Conservation (phyloP, 2,329 filamentous ascomycete genomes). For the Penicillium janthinellum region DNA sequence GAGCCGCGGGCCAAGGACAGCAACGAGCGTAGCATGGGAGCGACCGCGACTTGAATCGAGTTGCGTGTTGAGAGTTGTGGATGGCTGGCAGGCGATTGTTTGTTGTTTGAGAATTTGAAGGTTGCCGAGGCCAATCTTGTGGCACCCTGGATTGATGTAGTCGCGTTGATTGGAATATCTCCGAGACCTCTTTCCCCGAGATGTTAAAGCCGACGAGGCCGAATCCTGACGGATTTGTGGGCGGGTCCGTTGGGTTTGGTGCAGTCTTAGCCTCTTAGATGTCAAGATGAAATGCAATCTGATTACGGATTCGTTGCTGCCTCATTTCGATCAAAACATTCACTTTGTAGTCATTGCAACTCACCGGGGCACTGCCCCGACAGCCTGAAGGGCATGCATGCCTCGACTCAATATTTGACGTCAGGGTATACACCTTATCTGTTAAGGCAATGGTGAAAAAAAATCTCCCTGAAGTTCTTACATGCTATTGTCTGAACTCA, state of each 20-base stretch:
- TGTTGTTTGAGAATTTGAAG: neutral
- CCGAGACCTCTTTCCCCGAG: slow-evolving; percentile 11
- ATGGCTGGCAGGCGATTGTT: neutral
- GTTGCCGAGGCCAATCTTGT: neutral
- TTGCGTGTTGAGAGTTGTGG: neutral
- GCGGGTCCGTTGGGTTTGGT: neutral
- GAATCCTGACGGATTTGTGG: neutral
- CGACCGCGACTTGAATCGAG: neutral
- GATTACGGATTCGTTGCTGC: neutral
- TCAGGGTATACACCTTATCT: too few relatives aligned
- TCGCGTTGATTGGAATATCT: slow-evolving; percentile 2
- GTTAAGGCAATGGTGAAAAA: too few relatives aligned
- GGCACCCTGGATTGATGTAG: slow-evolving; percentile 13
- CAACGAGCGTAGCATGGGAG: slow-evolving; percentile 34
- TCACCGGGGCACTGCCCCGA: neutral
- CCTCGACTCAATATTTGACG: neutral
- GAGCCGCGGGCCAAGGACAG: slow-evolving; percentile 30
- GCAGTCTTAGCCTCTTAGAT: too few relatives aligned
- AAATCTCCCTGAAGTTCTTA: too few relatives aligned
- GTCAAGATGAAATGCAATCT: neutral
- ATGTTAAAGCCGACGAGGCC: slow-evolving; percentile 9
- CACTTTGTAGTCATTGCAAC: neutral
- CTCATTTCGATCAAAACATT: neutral
- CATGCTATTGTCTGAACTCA: too few relatives aligned
- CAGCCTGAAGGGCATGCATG: neutral